These are phyloP conservation scores for Neurospora terricola DNA, from an alignment of 495 filamentous ascomycete genomes.

Conservation along the genomic window DNA sequence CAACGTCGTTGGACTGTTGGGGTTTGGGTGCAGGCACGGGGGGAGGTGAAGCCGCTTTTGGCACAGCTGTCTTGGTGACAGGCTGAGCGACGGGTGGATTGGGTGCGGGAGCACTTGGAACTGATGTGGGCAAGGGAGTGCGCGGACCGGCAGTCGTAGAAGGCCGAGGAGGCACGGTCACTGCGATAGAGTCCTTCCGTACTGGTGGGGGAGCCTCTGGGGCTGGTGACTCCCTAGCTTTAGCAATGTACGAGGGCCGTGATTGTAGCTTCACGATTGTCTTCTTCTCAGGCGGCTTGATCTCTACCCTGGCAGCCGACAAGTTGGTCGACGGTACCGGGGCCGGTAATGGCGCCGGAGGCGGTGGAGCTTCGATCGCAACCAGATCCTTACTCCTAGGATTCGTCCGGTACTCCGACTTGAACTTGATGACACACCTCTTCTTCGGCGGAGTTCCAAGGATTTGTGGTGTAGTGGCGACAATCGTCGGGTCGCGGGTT, in stretches of 20 bases:
- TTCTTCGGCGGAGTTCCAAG: conserved; percentile 8
- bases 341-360: conserved; percentile 7
- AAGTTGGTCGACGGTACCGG: not conserved
- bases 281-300: conserved; percentile 21
- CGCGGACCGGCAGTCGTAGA: not conserved
- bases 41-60: conserved; percentile 3
- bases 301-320: conserved; percentile 3
- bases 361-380: not conserved
- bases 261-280: conserved; percentile 12
- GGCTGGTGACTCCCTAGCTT: not conserved
- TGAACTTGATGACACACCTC: conserved; percentile 24
- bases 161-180: conserved; percentile 10
- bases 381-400: conserved; percentile 16
- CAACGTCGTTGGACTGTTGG: not conserved
- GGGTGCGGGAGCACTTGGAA: not conserved
- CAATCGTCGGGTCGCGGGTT: conserved; percentile 29
- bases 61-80: conserved; percentile 4
- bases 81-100: conserved; percentile 22
- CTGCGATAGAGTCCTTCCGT: conserved; percentile 20
- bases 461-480: not conserved
- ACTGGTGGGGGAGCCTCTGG: conserved; percentile 10
- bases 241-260: not conserved
- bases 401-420: conserved; percentile 20
- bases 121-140: not conserved
- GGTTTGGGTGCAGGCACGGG: not conserved